Conservation (phyloP, 257 asterid species). For the Leonotis leonurus region DNA sequence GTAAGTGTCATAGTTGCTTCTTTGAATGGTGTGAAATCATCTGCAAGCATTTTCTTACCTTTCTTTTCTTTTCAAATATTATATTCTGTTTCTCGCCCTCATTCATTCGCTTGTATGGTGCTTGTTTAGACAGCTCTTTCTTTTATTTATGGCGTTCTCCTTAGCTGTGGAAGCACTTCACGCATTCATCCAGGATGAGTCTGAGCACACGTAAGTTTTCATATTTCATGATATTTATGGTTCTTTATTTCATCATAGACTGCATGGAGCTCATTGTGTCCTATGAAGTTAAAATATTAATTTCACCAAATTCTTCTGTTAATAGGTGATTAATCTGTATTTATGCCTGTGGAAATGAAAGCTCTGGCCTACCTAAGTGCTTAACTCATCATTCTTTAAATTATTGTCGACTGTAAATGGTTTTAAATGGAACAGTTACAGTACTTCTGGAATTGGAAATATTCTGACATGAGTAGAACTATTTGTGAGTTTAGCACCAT, state of each 20-base stretch:
- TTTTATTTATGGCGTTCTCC: slow-evolving; percentile 92
- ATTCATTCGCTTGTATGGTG: slow-evolving; percentile 27
- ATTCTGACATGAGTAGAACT: no score
- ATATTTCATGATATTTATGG: slow-evolving; percentile 1
- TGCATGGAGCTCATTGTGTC: no score
- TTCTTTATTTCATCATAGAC: not conserved
- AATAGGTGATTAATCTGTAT: no score
- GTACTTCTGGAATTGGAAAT: no score
- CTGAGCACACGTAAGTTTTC: slow-evolving; percentile 92
- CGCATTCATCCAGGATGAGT: slow-evolving; percentile 92
- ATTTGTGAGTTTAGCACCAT: no score
- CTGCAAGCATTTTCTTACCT: not conserved
- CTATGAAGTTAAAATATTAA: no score
- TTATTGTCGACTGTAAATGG: no score
- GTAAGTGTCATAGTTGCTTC: slow-evolving; percentile 57
- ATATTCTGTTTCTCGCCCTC: not conserved
- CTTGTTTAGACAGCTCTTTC: slow-evolving; percentile 96
- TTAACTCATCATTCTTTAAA: no score
- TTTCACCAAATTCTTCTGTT: no score
- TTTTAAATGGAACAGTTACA: no score
- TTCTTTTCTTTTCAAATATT: not conserved
- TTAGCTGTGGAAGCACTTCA: slow-evolving; percentile 98
- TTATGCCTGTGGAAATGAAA: no score
- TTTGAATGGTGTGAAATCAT: not conserved
- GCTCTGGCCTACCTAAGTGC: no score